phyloP scores from a whole-genome alignment of 306 rosid species.

The Quercus robur region DNA sequence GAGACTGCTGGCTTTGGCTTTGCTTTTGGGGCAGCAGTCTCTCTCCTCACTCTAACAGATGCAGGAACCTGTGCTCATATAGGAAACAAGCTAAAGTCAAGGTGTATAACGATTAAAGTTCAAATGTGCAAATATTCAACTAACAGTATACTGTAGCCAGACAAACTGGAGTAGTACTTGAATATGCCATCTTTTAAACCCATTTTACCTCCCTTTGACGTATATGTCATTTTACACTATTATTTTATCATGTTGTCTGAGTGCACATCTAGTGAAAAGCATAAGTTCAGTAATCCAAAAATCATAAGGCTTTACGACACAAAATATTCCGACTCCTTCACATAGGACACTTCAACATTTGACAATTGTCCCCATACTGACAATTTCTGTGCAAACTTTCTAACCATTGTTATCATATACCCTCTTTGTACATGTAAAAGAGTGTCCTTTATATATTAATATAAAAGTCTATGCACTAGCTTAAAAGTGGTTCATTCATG shows the following conservation, averaged over 20 bases:
- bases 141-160: not conserved
- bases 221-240: not conserved
- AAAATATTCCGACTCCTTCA: not conserved
- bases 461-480: not conserved
- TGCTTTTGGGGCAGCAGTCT: conserved; percentile 53
- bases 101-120: not conserved
- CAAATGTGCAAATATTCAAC: not conserved
- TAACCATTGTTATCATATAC: not conserved
- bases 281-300: not conserved
- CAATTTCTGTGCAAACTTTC: not conserved
- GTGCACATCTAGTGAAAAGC: not conserved
- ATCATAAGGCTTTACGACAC: not conserved
- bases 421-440: not conserved
- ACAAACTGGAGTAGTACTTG: not conserved
- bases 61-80: conserved; percentile 71
- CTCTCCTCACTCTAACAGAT: conserved; percentile 94
- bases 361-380: not conserved
- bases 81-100: conserved; percentile 8
- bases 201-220: not conserved
- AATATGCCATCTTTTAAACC: not conserved
- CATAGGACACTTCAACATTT: not conserved
- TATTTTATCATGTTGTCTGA: not conserved
- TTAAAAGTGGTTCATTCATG: not conserved
- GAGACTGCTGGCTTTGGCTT: conserved; percentile 58
- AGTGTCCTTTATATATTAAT: not conserved